A percentile compares a stretch with the other conserved stretches of the same genome.
These are phyloP conservation scores for Penicillium fimorum DNA, from an alignment of 495 filamentous ascomycete genomes.

Conservation along the genomic window DNA sequence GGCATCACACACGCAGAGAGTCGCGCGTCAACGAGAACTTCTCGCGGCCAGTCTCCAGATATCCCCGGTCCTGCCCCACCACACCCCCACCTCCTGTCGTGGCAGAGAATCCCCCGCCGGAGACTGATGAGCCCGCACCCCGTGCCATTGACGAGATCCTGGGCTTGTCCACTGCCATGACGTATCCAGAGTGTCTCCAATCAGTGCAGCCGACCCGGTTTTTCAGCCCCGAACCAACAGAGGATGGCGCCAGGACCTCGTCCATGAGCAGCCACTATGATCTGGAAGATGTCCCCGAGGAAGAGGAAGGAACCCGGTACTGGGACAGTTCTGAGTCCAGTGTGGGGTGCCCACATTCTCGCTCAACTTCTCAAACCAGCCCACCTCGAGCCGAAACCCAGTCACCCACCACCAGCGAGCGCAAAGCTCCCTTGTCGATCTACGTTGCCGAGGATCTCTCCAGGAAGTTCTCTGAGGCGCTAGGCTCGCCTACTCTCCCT, in stretches of 20 bases:
- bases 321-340: conserved; percentile 32
- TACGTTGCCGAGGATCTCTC: conserved; percentile 36
- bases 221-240: conserved; percentile 40
- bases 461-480: conserved; percentile 38
- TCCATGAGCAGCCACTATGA: conserved; percentile 46
- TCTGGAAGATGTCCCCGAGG: conserved; percentile 71
- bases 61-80: conserved; percentile 29
- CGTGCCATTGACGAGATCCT: conserved; percentile 48
- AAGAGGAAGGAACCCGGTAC: conserved; percentile 52
- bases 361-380: conserved; percentile 20
- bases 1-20: conserved; percentile 23
- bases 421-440: conserved; percentile 32
- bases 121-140: conserved; percentile 39
- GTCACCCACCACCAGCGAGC: conserved; percentile 12
- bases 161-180: conserved; percentile 30
- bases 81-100: conserved; percentile 32
- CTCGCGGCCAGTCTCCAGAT: conserved; percentile 47
- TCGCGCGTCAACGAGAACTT: conserved; percentile 50
- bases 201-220: conserved; percentile 19
- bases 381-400: conserved; percentile 9
- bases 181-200: conserved; percentile 37
- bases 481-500: conserved; percentile 44
- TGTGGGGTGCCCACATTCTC: conserved; percentile 19
- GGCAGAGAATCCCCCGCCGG: conserved; percentile 34
- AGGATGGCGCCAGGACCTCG: conserved; percentile 46